phyloP scores from a whole-genome alignment of 257 asterid species.

The Lavandula angustifolia region DNA sequence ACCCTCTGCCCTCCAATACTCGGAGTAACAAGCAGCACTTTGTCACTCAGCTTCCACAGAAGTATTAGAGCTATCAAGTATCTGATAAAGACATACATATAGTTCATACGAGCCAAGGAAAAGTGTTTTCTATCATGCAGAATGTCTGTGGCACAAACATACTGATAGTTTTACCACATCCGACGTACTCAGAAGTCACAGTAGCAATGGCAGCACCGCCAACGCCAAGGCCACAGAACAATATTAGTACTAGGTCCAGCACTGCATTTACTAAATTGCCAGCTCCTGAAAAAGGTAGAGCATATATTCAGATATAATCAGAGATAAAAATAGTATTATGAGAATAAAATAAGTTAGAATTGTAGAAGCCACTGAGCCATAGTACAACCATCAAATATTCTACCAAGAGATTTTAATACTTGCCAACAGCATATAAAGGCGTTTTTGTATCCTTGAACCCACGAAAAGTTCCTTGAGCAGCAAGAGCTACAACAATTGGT shows the following conservation, averaged over 20 bases:
- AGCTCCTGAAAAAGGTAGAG: constrained; percentile 57
- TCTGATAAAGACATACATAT: constrained; percentile 45
- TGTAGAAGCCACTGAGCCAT: not conserved
- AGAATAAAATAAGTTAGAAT: constrained; percentile 17
- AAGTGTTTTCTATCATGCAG: constrained; percentile 7
- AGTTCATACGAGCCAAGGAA: constrained; percentile 20
- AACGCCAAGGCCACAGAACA: constrained; percentile 64
- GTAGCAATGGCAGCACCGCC: constrained; percentile 93
- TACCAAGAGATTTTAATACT: constrained; percentile 22
- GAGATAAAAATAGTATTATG: constrained; percentile 21
- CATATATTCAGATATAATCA: constrained; percentile 21
- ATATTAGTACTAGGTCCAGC: constrained; percentile 74
- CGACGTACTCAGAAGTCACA: constrained; percentile 94
- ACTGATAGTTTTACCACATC: constrained; percentile 75
- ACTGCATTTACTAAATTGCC: constrained; percentile 80
- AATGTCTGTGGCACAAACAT: constrained; percentile 36
- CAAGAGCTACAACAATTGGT: constrained; percentile 88
- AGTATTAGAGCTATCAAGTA: constrained; percentile 79
- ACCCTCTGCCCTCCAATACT: constrained; percentile 63
- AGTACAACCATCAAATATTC: not conserved
- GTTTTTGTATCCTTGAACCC: constrained; percentile 97
- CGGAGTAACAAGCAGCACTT: constrained; percentile 70
- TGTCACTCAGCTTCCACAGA: constrained; percentile 69
- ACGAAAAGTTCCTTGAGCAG: constrained; percentile 95
- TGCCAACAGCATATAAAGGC: constrained; percentile 90